Evolutionary conservation across 495 filamentous ascomycete genomes (phyloP), one percentile per base, ranked within the genome.

Genomic region (Baudoinia panamericana): DNA sequence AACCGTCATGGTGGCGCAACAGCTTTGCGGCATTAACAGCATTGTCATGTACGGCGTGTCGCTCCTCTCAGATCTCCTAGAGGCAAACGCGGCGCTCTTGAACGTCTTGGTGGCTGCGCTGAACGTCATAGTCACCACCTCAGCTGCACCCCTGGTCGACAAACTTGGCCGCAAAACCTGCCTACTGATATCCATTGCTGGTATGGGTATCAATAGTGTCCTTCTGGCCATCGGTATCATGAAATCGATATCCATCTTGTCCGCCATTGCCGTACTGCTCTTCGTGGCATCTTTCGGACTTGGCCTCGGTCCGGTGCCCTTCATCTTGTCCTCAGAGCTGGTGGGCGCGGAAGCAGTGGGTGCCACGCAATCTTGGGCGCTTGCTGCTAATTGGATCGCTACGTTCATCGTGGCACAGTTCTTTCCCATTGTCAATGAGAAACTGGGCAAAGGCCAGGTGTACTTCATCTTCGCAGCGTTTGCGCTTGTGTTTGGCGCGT

Each of bases 41-140:
- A 85, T 96, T 50, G 78, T 97, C 58, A 94, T 97, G 85, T 96
- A 97, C 61, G 90, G 84, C 6, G 90, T 97, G 2, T 82, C 82
- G 3, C 73, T 96, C 2, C 68, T 97, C 25, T 71, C 76, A 25
- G 72, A 68, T 30, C 72, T 95, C 8, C 63, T 96, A 0, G 80
- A 82, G 6, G 75, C 78, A 18, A 80, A 71, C 22, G 84, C 86
- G 0, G 80, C 78, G 0, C 58, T 84, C 4, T 64, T 96, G 34
- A 87, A 85, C 38, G 85, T 96, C 40, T 61, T 75, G 34, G 84
- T 95, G 44, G 92, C 84, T 0, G 72, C 70, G 4, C 71, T 94
- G 52, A 97, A 97, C 59, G 72, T 96, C 16, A 38, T 85, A 47
- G 77, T 83, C 34, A 96, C 90, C 0, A 65, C 82, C 28, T 68